These are phyloP conservation scores for Opeltia flavorubescens DNA, from an alignment of 495 filamentous ascomycete genomes.

Conservation along the genomic window DNA sequence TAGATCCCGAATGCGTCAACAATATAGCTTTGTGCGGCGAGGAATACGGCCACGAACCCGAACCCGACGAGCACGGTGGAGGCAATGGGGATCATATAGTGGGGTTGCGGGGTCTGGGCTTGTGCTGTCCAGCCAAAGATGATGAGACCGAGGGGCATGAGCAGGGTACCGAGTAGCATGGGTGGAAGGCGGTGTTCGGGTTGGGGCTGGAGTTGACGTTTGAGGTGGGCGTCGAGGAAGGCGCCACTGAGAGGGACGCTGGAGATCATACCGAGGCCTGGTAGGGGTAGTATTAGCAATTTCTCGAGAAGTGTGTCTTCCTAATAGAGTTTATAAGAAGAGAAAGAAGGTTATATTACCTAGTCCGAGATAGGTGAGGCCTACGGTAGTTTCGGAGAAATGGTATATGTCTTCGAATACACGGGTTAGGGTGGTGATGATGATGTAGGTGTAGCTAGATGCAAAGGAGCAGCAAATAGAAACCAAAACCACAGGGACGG, in stretches of 20 bases:
- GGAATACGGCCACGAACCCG: constrained; percentile 38
- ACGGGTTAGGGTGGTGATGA: constrained; percentile 52
- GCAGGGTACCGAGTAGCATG: constrained; percentile 29
- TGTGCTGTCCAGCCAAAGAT: constrained; percentile 57
- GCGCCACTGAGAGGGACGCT: too few relatives aligned
- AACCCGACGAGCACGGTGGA: constrained; percentile 34
- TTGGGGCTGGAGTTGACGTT: too few relatives aligned
- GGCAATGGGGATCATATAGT: constrained; percentile 41
- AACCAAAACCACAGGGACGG: constrained; percentile 50
- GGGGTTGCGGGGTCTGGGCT: constrained; percentile 28
- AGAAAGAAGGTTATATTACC: constrained; percentile 52
- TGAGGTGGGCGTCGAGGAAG: too few relatives aligned
- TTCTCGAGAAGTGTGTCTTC: too few relatives aligned
- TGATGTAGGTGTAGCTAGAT: constrained; percentile 55
- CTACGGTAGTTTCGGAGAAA: constrained; percentile 48
- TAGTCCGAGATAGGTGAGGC: constrained; percentile 52
- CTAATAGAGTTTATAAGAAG: constrained; percentile 13
- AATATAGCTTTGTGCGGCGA: constrained; percentile 29
- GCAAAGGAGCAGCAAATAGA: constrained; percentile 47
- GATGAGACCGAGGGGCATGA: constrained; percentile 41
- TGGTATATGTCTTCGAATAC: constrained; percentile 48
- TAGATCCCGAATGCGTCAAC: constrained; percentile 38
- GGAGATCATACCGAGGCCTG: too few relatives aligned
- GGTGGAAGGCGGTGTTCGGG: constrained; percentile 42
- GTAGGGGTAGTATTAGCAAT: too few relatives aligned